Base-by-base conservation (phyloP, 2,329 filamentous ascomycete species). In the Phaeosphaeria sp. region DNA sequence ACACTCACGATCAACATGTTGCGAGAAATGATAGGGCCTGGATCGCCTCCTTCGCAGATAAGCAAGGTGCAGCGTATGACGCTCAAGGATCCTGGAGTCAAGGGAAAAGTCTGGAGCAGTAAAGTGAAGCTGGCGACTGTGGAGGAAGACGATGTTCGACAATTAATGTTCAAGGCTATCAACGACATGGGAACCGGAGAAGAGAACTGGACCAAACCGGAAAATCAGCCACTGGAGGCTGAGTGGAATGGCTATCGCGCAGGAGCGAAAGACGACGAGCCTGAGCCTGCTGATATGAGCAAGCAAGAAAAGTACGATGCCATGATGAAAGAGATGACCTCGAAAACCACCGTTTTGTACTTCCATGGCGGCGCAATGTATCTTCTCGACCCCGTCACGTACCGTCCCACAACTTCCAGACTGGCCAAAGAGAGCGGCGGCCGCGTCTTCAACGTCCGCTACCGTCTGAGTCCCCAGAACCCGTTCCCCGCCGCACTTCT, bases 81-180 rank as follows among this genome's bases (percentile, higher is more conserved):
- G 1, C 78, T 85, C 45, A 86, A 82, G 56, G 89, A 91, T 53
- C 84, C 84, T 0, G 87, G 86, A 0, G 81, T 96, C 71, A 93
- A 91, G 72, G 92, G 92, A 3, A 86, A 85, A 45, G 87, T 95
- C 63, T 97, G 93, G 93, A 83, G 96, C 22, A 89, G 88, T 67
- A 90, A 87, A 53, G 88, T 91, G 43, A 85, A 84, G 0, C 79
- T 92, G 17, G 85, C 87, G 0, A 78, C 79, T 2, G 90, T 89
- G 0, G 82, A 83, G n/a, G n/a, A n/a, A 71, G 67, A 84, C 45
- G 78, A 81, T 43, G 57, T 66, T 1, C 79, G 84, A n/a, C 82
- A 89, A 44, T 81, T 83, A 1, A 70, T 93, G 24, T 79, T 87
- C 61, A 77, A 78, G 27, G 84, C 84, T 3, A 86, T 93, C 45